phyloP scores from a whole-genome alignment of 164 flowering plant species.

The Aristolochia californica region DNA sequence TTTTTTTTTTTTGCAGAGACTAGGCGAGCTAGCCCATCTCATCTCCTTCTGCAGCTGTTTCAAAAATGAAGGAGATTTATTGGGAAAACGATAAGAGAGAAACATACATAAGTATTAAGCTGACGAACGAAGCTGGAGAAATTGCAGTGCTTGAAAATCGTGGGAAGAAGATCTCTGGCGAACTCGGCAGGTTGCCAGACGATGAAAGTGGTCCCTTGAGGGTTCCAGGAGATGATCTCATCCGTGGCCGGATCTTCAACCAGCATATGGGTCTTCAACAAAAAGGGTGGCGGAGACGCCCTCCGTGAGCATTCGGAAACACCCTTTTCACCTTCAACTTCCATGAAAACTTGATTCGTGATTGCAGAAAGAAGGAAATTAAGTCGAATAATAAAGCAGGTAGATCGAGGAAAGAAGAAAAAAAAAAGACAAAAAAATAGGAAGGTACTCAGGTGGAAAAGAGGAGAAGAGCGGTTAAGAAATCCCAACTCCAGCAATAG shows the following conservation, averaged over 20 bases:
- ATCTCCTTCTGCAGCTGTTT: no score
- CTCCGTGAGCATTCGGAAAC: slow-evolving; percentile 36
- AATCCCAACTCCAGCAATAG: slow-evolving; percentile 77
- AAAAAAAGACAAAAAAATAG: neutral
- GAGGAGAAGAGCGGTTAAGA: slow-evolving; percentile 69
- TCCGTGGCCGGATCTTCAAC: slow-evolving; percentile 64
- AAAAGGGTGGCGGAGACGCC: slow-evolving; percentile 49
- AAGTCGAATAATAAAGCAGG: no score
- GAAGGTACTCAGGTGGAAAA: slow-evolving; percentile 26
- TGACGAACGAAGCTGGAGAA: slow-evolving; percentile 92
- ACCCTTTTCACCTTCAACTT: no score
- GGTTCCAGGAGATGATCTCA: slow-evolving; percentile 60
- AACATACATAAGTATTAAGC: slow-evolving; percentile 70
- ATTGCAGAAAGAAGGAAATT: no score
- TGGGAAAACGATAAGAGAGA: neutral
- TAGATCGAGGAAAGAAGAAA: slow-evolving; percentile 2
- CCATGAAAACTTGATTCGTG: no score
- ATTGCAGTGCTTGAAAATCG: slow-evolving; percentile 77
- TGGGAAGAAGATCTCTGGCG: slow-evolving; percentile 72
- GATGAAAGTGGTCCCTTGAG: slow-evolving; percentile 54
- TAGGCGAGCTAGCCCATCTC: no score
- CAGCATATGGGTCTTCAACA: slow-evolving; percentile 57
- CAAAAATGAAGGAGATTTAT: neutral
- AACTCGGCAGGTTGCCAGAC: slow-evolving; percentile 83
- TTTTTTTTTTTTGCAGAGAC: no score